A percentile compares a stretch with the other conserved stretches of the same genome.
phyloP scores from a whole-genome alignment of 2,329 filamentous ascomycete species.

The Phyllosticta capitalensis region DNA sequence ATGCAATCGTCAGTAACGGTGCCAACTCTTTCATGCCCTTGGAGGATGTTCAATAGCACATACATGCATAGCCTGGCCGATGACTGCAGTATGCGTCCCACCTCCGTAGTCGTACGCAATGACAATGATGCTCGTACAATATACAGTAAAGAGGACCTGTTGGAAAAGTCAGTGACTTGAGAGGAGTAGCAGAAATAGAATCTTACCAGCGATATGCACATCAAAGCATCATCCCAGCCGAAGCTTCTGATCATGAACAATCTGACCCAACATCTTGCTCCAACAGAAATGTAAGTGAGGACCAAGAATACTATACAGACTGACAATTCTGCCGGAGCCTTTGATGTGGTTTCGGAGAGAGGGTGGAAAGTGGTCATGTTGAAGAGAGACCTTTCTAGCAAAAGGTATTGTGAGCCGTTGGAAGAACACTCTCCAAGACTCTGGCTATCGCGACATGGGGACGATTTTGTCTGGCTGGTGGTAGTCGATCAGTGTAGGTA shows the following conservation, averaged over 20 bases:
- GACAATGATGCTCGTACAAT: conserved; percentile 20
- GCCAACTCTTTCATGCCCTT: too few relatives aligned
- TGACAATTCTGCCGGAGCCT: conserved; percentile 17
- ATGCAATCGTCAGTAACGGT: not conserved
- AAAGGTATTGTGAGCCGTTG: not conserved
- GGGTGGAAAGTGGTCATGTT: not conserved
- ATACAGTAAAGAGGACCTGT: conserved; percentile 27
- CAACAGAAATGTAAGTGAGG: conserved; percentile 29
- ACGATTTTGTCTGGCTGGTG: not conserved
- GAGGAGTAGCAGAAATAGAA: not conserved
- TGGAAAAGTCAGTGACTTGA: not conserved
- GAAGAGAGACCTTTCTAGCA: not conserved
- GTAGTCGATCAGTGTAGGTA: too few relatives aligned
- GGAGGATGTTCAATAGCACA: not conserved
- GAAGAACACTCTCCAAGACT: not conserved
- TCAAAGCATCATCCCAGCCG: conserved; percentile 36
- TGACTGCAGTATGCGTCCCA: conserved; percentile 18
- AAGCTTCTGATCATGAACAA: conserved; percentile 29
- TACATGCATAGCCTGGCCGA: conserved; percentile 2
- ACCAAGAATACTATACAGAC: conserved; percentile 26
- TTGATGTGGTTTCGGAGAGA: conserved; percentile 13
- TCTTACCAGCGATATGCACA: conserved; percentile 31
- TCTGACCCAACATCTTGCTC: conserved; percentile 32
- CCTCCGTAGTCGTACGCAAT: conserved; percentile 22
- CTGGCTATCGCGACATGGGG: not conserved